A percentile compares a stretch with the other conserved stretches of the same genome.
phyloP scores from a whole-genome alignment of 176 grass and related monocot species.

The Tillandsia fasciculata region DNA sequence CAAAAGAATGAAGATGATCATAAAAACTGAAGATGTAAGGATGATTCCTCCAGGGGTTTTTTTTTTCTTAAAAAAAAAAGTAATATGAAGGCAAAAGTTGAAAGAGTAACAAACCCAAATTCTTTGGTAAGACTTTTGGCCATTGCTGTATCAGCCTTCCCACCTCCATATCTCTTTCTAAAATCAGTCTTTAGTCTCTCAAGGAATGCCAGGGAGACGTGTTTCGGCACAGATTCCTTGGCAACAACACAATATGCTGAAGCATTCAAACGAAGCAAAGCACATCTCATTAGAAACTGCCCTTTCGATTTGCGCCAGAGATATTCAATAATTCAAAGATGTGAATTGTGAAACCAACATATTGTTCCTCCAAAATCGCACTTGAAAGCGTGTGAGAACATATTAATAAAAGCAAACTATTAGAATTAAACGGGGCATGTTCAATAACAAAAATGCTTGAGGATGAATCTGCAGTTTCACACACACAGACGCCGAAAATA shows the following conservation, averaged over 20 bases:
- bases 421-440: no score
- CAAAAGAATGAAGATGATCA: constrained; percentile 16
- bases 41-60: no score
- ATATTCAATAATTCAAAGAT: no score
- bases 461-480: no score
- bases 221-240: constrained; percentile 72
- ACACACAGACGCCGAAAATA: no score
- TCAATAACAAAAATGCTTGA: no score
- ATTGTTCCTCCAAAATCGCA: no score
- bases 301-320: no score
- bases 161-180: constrained; percentile 84
- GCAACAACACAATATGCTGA: constrained; percentile 81
- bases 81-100: not conserved
- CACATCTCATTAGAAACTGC: not conserved
- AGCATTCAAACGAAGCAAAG: constrained; percentile 12
- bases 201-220: constrained; percentile 75
- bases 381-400: no score
- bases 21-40: not conserved
- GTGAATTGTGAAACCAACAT: no score
- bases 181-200: constrained; percentile 86
- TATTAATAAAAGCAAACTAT: no score
- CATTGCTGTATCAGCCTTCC: constrained; percentile 86
- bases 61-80: no score
- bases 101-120: constrained; percentile 44
- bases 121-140: constrained; percentile 96